Conservation (phyloP, 495 filamentous ascomycete species). For the Xylaria scruposa region DNA sequence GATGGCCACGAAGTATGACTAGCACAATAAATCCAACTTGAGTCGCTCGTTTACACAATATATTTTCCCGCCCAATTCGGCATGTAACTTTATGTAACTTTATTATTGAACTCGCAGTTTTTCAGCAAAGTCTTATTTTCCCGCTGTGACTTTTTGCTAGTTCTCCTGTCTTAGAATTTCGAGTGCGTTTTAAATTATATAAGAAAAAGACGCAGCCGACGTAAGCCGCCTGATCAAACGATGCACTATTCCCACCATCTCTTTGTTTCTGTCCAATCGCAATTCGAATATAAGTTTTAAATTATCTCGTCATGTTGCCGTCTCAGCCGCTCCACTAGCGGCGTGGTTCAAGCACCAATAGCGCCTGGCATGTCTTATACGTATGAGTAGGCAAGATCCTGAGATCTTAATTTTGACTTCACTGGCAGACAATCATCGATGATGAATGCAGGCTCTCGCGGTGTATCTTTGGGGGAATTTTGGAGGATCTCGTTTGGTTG, state of each 20-base stretch:
- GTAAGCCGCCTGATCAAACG: background rate
- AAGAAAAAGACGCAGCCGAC: background rate
- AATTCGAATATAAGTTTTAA: background rate
- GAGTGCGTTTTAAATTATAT: too few species aligned
- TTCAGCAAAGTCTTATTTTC: background rate
- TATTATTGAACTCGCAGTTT: background rate
- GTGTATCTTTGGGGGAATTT: too few species aligned
- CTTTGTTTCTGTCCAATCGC: background rate
- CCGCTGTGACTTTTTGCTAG: background rate
- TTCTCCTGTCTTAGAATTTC: background rate
- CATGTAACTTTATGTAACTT: constrained; percentile 21
- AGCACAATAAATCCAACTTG: constrained; percentile 40
- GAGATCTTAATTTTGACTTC: background rate
- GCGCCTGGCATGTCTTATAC: constrained; percentile 13
- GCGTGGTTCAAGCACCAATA: constrained; percentile 1
- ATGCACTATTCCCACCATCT: background rate
- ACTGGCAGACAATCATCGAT: background rate
- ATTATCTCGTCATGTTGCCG: background rate
- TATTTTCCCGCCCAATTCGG: background rate
- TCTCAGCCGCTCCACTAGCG: constrained; percentile 12
- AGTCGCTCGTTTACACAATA: constrained; percentile 39
- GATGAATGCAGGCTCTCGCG: background rate
- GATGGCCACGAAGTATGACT: constrained; percentile 36
- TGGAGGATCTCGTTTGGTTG: too few species aligned
- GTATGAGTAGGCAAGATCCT: background rate